Base-by-base conservation (phyloP, 2,329 filamentous ascomycete genomes). In the Penicillium sp. region DNA sequence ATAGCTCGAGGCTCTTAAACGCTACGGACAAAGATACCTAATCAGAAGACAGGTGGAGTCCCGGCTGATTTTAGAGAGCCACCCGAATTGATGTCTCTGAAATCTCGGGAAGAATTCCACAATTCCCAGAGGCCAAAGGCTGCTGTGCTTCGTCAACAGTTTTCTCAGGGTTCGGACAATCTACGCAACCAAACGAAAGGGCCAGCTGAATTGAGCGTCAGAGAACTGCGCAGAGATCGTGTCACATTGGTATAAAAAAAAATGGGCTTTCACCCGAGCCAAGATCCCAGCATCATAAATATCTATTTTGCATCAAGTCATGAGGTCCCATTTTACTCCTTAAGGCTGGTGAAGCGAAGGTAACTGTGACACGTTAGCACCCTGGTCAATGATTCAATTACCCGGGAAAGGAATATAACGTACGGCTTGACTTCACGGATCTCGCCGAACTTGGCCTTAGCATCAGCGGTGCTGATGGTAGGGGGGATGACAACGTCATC, bases 401-500 rank as follows among this genome's bases (percentile, higher is more conserved):
- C n/a, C n/a, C 14, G n/a, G n/a, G n/a, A 27, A n/a, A 21, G 39
- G 4, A n/a, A 32, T 14, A 38, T 24, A 24, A 66, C 67, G 63
- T 70, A 86, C 64, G 83, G 82, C 78, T 84, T 86, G 48, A 86
- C 75, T 72, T 84, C 82, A 63, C 79, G 75, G 34, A 87, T 77
- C 55, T 93, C 83, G 59, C 90, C 90, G 83, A 96, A 96, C 71
- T 96, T 86, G 78, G 88, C 86, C 83, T 87, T 88, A 71, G 92
- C 92, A 79, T 94, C 88, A 75, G 90, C 89, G 59, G 91, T 92
- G 73, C 85, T 88, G 72, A 96, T 86, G 58, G 81, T 82, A 44
- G 92, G 91, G 71, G 92, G 91, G 60, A 97, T 90, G 71, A 97
- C 96, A 65, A 96, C 92, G 73, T 97, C 92, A 69, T 96, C 89